These are phyloP conservation scores for Auricularia auricula-judae DNA, from an alignment of 768 basidiomycete genomes.

Conservation along the genomic window DNA sequence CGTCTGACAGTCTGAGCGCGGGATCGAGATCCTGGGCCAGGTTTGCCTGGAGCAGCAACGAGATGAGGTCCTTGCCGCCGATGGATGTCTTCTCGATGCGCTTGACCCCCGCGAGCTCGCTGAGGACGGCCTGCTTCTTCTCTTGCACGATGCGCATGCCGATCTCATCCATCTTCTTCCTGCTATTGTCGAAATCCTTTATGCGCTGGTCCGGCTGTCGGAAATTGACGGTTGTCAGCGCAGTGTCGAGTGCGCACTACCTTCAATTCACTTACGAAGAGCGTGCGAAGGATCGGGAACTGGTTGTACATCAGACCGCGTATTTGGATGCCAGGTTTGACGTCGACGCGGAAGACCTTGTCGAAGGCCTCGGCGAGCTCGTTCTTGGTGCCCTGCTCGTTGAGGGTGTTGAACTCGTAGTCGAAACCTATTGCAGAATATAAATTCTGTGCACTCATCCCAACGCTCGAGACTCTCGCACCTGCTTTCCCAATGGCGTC, in stretches of 20 bases:
- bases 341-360: constrained; percentile 16
- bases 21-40: constrained; percentile 19
- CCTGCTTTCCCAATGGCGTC: constrained; percentile 16
- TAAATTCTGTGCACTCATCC: not conserved
- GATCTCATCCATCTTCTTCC: not conserved
- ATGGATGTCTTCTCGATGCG: not conserved
- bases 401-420: constrained; percentile 24
- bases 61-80: constrained; percentile 17
- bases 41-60: constrained; percentile 20
- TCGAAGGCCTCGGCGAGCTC: constrained; percentile 25
- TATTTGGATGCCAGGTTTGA: constrained; percentile 13
- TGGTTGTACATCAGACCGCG: constrained; percentile 14
- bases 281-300: not conserved
- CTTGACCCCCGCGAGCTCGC: not conserved
- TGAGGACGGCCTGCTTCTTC: not conserved
- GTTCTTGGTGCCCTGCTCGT: constrained; percentile 13
- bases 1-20: constrained; percentile 17
- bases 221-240: not conserved
- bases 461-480: not conserved
- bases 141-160: not conserved
- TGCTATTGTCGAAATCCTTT: not conserved
- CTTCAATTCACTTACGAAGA: not conserved
- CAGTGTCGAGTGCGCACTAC: not conserved
- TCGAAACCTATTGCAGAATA: constrained; percentile 26
- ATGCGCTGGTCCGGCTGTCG: constrained; percentile 6